phyloP scores from a whole-genome alignment of 177 flowering plant species.

The Tripterygium wilfordii region DNA sequence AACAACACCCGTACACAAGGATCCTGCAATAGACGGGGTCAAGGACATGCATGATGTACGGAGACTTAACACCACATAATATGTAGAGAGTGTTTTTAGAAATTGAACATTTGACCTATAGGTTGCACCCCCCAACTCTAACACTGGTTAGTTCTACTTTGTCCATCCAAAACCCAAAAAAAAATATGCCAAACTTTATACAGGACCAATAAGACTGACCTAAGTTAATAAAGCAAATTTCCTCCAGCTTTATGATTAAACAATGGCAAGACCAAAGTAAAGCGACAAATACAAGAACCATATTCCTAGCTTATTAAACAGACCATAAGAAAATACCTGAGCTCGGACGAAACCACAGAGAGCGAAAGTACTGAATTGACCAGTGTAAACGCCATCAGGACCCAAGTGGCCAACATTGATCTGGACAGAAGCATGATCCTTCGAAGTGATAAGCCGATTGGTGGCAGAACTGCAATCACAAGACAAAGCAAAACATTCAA shows the following conservation, averaged over 20 bases:
- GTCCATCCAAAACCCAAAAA: neutral
- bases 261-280: neutral
- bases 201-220: too few relatives aligned
- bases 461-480: slow-evolving; percentile 51
- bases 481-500: neutral
- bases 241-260: too few relatives aligned
- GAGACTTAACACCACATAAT: too few relatives aligned
- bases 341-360: slow-evolving; percentile 24
- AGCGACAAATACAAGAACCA: too few relatives aligned
- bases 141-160: neutral
- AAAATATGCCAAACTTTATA: too few relatives aligned
- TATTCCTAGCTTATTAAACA: neutral
- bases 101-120: too few relatives aligned
- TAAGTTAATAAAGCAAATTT: too few relatives aligned
- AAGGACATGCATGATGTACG: too few relatives aligned
- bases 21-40: too few relatives aligned
- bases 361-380: slow-evolving; percentile 48
- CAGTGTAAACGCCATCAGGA: slow-evolving; percentile 39
- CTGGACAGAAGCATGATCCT: slow-evolving; percentile 68
- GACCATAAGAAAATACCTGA: slow-evolving; percentile 27
- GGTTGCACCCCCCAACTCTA: slow-evolving; percentile 23
- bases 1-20: too few relatives aligned
- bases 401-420: slow-evolving; percentile 52
- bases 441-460: slow-evolving; percentile 54
- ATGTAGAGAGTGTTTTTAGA: too few relatives aligned